Conservation (phyloP, 1,139 yeast species). For the Blastobotrys capitulatus region DNA sequence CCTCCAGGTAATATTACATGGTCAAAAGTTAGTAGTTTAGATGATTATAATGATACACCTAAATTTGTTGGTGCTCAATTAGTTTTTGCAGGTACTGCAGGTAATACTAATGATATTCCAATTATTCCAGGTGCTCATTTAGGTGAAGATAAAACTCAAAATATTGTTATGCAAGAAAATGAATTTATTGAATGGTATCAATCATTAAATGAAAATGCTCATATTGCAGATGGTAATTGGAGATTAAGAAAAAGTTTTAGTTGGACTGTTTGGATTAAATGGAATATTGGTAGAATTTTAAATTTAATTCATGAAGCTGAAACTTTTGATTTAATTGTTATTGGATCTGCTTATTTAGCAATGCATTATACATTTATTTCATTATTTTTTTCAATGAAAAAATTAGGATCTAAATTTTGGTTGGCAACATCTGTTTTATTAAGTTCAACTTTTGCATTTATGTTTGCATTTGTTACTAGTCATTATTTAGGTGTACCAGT, state of each 20-base stretch:
- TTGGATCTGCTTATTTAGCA: constrained; percentile 78
- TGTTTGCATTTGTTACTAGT: constrained; percentile 73
- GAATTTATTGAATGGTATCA: constrained; percentile 36
- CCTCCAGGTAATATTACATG: constrained; percentile 14
- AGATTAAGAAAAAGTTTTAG: constrained; percentile 58
- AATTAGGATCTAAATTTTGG: constrained; percentile 84
- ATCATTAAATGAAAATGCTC: background rate
- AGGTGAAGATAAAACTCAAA: constrained; percentile 10
- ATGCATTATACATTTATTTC: constrained; percentile 84
- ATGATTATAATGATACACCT: constrained; percentile 35
- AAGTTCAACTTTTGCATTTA: constrained; percentile 80
- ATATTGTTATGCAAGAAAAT: constrained; percentile 41
- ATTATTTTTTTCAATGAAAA: constrained; percentile 74
- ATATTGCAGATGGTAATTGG: constrained; percentile 32
- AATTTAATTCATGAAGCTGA: constrained; percentile 71
- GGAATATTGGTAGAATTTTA: constrained; percentile 41
- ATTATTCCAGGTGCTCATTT: constrained; percentile 9
- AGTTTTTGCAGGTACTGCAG: constrained; percentile 38
- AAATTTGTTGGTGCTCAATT: constrained; percentile 45
- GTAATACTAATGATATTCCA: constrained; percentile 8
- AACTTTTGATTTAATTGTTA: constrained; percentile 75
- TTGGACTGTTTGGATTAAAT: constrained; percentile 56
- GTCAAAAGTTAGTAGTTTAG: constrained; percentile 23
- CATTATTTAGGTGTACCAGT: constrained; percentile 42
- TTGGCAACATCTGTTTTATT: constrained; percentile 76